Evolutionary conservation across 73 alveolate species (phyloP).

Genomic region (Stentor roeselii): DNA sequence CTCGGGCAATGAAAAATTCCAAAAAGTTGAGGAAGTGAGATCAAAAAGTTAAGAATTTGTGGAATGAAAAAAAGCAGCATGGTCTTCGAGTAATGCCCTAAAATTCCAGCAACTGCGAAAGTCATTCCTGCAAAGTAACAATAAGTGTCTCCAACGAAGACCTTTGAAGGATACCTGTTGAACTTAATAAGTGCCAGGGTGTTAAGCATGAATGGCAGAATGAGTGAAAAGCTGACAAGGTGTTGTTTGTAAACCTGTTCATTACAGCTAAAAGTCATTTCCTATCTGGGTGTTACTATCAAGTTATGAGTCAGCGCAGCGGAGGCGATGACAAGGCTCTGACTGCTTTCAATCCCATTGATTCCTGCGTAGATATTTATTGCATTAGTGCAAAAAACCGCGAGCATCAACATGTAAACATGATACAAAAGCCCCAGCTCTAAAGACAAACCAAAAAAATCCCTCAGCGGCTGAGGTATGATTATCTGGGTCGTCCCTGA

Average conservation of each 20-base stretch:
- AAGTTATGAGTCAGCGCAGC: constrained; percentile 78
- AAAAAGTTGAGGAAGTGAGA: constrained; percentile 89
- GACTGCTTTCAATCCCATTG: constrained; percentile 97
- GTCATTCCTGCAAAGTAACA: constrained; percentile 97
- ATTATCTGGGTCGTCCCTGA: constrained; percentile 87
- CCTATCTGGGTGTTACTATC: constrained; percentile 57
- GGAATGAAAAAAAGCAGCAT: constrained; percentile 94
- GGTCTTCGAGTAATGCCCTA: constrained; percentile 96
- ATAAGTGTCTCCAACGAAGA: constrained; percentile 97
- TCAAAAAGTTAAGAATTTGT: constrained; percentile 85
- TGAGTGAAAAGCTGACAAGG: constrained; percentile 57
- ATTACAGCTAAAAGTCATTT: constrained; percentile 33
- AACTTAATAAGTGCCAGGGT: constrained; percentile 77
- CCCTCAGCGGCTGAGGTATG: constrained; percentile 58
- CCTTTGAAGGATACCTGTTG: constrained; percentile 92
- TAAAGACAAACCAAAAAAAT: constrained; percentile 33
- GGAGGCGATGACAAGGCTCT: constrained; percentile 85
- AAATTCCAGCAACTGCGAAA: constrained; percentile 95
- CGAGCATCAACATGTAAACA: constrained; percentile 82
- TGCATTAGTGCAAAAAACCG: constrained; percentile 94
- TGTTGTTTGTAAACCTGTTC: constrained; percentile 33
- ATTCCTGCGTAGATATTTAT: constrained; percentile 93
- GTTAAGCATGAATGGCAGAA: constrained; percentile 46
- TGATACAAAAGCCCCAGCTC: constrained; percentile 83
- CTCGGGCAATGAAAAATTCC: constrained; percentile 93